Percentiles rank a stretch among this genome's conserved stretches.
phyloP scores from a whole-genome alignment of 1,284 basidiomycete genomes.

The Ganoderma meredithae region DNA sequence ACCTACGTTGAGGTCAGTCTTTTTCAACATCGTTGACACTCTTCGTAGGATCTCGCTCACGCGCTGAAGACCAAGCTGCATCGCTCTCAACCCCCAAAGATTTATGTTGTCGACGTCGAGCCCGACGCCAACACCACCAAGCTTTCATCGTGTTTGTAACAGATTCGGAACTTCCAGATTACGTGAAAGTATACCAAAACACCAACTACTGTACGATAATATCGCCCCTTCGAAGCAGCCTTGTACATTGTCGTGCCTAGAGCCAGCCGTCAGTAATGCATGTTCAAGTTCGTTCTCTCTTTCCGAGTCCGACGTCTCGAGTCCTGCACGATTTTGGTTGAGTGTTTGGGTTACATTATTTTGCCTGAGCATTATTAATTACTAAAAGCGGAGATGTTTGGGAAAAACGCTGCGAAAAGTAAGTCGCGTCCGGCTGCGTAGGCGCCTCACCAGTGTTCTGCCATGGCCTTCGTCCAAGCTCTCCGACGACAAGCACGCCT shows the following conservation, averaged over 20 bases:
- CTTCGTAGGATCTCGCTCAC: conserved; percentile 18
- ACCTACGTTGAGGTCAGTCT: too few relatives aligned
- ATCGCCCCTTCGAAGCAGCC: background rate
- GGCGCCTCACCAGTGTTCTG: background rate
- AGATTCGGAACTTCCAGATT: background rate
- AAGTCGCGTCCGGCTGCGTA: background rate
- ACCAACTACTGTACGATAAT: conserved; percentile 20
- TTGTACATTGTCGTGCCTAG: background rate
- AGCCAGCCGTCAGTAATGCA: background rate
- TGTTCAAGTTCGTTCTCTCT: background rate
- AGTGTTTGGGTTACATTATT: background rate
- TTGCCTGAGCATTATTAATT: background rate
- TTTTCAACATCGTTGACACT: background rate
- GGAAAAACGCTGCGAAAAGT: background rate
- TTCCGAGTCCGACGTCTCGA: too few relatives aligned
- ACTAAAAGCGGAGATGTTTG: too few relatives aligned
- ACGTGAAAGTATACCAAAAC: background rate
- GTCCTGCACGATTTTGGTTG: background rate
- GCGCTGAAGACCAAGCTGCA: conserved; percentile 20
- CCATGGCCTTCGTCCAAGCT: conserved; percentile 40
- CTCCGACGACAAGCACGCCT: conserved; percentile 37
- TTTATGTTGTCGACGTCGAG: conserved; percentile 13
- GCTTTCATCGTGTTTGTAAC: background rate
- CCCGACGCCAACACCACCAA: background rate
- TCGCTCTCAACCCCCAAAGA: conserved; percentile 21